These are phyloP conservation scores for Termitomyces sp. DNA, from an alignment of 768 basidiomycete genomes.

Conservation along the genomic window DNA sequence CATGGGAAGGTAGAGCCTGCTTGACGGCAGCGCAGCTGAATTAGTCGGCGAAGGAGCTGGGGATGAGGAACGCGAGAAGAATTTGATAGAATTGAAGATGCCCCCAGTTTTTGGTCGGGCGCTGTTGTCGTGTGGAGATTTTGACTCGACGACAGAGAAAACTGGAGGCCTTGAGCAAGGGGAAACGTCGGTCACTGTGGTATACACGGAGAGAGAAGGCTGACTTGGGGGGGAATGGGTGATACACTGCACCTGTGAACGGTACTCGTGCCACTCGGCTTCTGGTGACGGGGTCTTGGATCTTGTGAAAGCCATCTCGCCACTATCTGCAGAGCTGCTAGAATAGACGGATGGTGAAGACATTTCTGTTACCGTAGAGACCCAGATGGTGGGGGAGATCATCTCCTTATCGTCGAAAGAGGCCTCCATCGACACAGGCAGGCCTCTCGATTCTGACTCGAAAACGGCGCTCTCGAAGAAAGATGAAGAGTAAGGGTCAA, in stretches of 20 bases:
- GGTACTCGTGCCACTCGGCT: constrained; percentile 25
- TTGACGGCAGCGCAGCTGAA: constrained; percentile 22
- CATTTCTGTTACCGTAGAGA: constrained; percentile 37
- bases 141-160: constrained; percentile 13
- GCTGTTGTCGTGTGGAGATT: constrained; percentile 16
- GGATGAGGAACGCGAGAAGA: constrained; percentile 47
- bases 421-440: constrained; percentile 19
- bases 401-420: constrained; percentile 49
- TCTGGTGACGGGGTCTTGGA: constrained; percentile 27
- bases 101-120: constrained; percentile 26
- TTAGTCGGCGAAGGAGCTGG: constrained; percentile 30
- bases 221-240: constrained; percentile 32
- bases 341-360: constrained; percentile 43
- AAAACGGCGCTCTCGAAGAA: constrained; percentile 43
- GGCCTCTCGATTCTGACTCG: constrained; percentile 29
- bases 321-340: constrained; percentile 24
- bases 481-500: constrained; percentile 53
- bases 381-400: constrained; percentile 46
- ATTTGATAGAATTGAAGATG: constrained; percentile 36
- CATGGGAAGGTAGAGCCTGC: constrained; percentile 21
- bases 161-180: constrained; percentile 32
- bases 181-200: constrained; percentile 34
- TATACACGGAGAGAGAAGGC: constrained; percentile 34
- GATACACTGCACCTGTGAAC: constrained; percentile 27
- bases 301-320: constrained; percentile 27